Base-by-base conservation (phyloP, 768 basidiomycete species). In the Dentipellis sp. region DNA sequence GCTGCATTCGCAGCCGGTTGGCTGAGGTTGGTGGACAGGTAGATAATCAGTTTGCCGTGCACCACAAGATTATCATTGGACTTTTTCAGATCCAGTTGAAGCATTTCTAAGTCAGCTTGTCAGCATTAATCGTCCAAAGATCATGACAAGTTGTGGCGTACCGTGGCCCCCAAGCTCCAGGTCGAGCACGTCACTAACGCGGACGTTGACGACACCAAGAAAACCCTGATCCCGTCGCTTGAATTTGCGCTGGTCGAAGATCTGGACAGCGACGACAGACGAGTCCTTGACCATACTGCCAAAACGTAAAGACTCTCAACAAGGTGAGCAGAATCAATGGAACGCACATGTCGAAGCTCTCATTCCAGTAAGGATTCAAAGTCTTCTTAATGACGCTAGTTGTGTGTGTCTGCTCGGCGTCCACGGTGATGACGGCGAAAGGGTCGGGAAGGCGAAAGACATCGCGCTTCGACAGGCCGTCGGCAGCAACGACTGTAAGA, bases 221-320 rank as follows among this genome's bases (percentile, higher is more conserved):
- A 99, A 99, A 1, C 97, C 97, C 68, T 98, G 97, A 69, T 99
- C 97, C 65, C 88, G 85, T 72, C 90, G 81, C 78, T 99, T 99
- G 77, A 98, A 98, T 73, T 99, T 99, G 70, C 93, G 86, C 72
- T 98, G 95, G 73, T 99, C 97, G 63, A 98, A 98, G 64, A 98
- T 97, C 73, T 99, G 97, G 1, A 98, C 94, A 4, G 93, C 92
- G 57, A 99, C 82, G 50, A 98, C 91, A 16, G 94, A 97, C n/a
- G 91, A 92, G 63, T 99, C 97, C 70, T 94, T 95, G 67, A 97
- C 95, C 52, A 82, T 90, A 63, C 94, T 97, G 63, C 22, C 47
- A 57, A 36, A 36, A 37, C 19, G 22, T 56, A 36, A 61, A 53
- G 40, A 55, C 58, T 57, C 51, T 12, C 50, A 52, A 22, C 37